phyloP scores from a whole-genome alignment of 352 stramenopile species.

The Phytopythium cucurbitacearum region DNA sequence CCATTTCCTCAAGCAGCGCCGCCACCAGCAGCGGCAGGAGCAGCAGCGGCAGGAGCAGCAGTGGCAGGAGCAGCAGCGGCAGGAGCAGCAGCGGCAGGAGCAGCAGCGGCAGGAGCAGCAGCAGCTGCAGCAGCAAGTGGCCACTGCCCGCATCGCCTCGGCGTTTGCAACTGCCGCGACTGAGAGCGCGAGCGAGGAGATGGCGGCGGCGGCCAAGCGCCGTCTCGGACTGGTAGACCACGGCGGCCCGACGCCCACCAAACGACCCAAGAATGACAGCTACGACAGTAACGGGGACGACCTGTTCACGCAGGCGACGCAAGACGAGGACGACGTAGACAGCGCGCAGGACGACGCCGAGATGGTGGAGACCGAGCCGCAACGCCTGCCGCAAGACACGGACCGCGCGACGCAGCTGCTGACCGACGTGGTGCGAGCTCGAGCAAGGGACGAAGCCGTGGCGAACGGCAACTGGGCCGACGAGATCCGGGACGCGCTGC shows the following conservation, averaged over 20 bases:
- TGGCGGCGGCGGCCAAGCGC: slow-evolving; percentile 21
- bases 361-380: neutral
- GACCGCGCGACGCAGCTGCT: slow-evolving; percentile 14
- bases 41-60: neutral
- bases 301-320: slow-evolving; percentile 7
- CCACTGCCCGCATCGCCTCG: slow-evolving; percentile 6
- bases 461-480: slow-evolving; percentile 23
- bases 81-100: no score
- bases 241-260: slow-evolving; percentile 13
- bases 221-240: slow-evolving; percentile 15
- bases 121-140: neutral
- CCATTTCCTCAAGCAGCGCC: slow-evolving; percentile 39
- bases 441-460: slow-evolving; percentile 9
- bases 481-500: slow-evolving; percentile 23
- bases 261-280: slow-evolving; percentile 22
- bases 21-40: slow-evolving; percentile 8
- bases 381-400: neutral
- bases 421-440: slow-evolving; percentile 23
- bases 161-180: slow-evolving; percentile 2
- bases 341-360: slow-evolving; percentile 5
- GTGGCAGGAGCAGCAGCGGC: no score
- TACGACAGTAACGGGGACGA: slow-evolving; percentile 2
- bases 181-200: slow-evolving; percentile 5
- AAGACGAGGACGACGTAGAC: neutral
- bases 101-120: neutral